Base-by-base conservation (phyloP, 2,329 filamentous ascomycete species). In the Thelonectria rubi region DNA sequence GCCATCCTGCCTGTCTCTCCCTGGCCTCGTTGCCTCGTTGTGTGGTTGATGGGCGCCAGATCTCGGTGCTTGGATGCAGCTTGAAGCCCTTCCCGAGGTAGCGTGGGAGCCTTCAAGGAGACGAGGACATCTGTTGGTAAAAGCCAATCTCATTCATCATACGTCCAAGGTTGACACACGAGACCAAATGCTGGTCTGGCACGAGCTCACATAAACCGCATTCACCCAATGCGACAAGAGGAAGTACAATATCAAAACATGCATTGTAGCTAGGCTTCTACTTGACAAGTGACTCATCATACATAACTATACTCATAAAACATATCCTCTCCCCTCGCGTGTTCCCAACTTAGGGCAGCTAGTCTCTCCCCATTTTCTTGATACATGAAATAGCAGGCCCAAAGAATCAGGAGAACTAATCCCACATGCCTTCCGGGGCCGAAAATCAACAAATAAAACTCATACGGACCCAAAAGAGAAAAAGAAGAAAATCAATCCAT, bases 401-500 rank as follows among this genome's bases (percentile, higher is more conserved):
- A 43, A 10, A 43, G n/a, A 5, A 10, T 45, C 18, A 21, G 9
- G 10, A 51, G 12, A 60, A 52, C 52, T 32, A 47, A 55, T 55
- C 34, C 45, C 52, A 39, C 39, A 51, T 47, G 43, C 55, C 20
- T 46, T 52, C 24, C 39, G 51, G 37, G 46, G 39, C 39, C 20
- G 34, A 46, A 40, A 39, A 51, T 55, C 26, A 20, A 55, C 47
- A 60, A 40, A 55, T 14, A 45, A 50, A 60, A 55, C 39, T 21
- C 26, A 12, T 39, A 7, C 7, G 30, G 34, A n/a, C n/a, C 32
- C 48, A 42, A 49, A 52, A 37, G 46, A 42, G 26, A 9, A 7
- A 30, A 30, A 9, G 10, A 30, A 9, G 8, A 18, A 52, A 55
- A 39, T 10, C 11, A 20, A 32, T 10, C 52, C 46, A 51, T 18